These are phyloP conservation scores for Cutaneotrichosporon curvatum DNA, from an alignment of 1,284 basidiomycete species.

Conservation along the genomic window DNA sequence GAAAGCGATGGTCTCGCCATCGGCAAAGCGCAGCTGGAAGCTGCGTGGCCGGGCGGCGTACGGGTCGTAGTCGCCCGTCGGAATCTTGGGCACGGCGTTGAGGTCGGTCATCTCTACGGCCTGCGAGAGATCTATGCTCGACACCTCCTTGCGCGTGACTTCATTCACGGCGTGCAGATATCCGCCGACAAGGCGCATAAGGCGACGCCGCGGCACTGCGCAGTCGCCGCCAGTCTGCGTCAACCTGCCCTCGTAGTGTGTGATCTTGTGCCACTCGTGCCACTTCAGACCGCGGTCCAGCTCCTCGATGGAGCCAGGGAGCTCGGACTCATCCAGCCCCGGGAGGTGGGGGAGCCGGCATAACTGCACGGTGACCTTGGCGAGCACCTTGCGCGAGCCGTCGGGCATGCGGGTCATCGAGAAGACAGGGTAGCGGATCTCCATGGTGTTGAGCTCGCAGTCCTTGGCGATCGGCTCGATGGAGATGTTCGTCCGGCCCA, in stretches of 20 bases:
- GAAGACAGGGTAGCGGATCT: slow-evolving; percentile 75
- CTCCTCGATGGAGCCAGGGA: slow-evolving; percentile 88
- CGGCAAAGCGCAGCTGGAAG: slow-evolving; percentile 76
- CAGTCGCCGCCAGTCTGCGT: slow-evolving; percentile 97
- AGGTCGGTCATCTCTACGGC: slow-evolving; percentile 71
- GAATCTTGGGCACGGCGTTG: slow-evolving; percentile 13
- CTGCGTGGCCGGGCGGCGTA: slow-evolving; percentile 59
- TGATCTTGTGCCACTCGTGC: slow-evolving; percentile 83
- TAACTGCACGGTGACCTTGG: slow-evolving; percentile 75
- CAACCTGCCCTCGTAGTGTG: slow-evolving; percentile 83
- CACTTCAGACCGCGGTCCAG: slow-evolving; percentile 80
- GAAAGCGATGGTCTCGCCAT: slow-evolving; percentile 75
- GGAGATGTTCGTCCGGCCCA: slow-evolving; percentile 71
- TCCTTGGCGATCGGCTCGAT: slow-evolving; percentile 75
- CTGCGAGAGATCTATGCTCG: slow-evolving; percentile 84
- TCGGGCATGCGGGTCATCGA: slow-evolving; percentile 49
- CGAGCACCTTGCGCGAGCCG: slow-evolving; percentile 53
- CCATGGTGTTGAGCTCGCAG: slow-evolving; percentile 74
- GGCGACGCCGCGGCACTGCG: slow-evolving; percentile 78
- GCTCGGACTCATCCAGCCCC: slow-evolving; percentile 64
- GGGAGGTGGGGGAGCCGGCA: slow-evolving; percentile 84
- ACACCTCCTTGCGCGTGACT: slow-evolving; percentile 81
- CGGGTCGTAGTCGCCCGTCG: slow-evolving; percentile 59
- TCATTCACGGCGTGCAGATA: slow-evolving; percentile 87
- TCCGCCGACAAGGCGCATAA: slow-evolving; percentile 77